phyloP scores from a whole-genome alignment of 768 basidiomycete species.

The Boletus subparvulus region DNA sequence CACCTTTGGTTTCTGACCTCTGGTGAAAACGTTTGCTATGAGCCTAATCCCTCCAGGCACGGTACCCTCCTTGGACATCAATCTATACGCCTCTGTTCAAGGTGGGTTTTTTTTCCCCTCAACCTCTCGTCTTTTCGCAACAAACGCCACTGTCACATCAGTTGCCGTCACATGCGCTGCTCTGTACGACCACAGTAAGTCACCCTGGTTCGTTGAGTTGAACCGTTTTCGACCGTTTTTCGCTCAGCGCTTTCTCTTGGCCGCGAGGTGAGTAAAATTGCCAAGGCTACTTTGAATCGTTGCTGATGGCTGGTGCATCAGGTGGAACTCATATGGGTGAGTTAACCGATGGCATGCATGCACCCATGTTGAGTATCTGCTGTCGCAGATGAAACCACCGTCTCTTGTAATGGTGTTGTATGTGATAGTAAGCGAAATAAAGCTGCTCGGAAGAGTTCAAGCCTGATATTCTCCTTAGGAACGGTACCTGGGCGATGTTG shows the following conservation, averaged over 20 bases:
- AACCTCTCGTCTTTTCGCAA: background rate
- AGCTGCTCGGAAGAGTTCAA: background rate
- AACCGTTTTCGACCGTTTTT: background rate
- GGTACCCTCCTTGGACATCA: background rate
- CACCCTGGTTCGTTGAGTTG: background rate
- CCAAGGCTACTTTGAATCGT: background rate
- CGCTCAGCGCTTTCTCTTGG: constrained; percentile 23
- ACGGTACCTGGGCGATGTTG: constrained; percentile 31
- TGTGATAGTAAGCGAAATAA: constrained; percentile 19
- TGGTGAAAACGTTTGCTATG: constrained; percentile 15
- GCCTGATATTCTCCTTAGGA: constrained; percentile 20
- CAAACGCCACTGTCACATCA: constrained; percentile 10
- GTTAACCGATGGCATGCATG: background rate
- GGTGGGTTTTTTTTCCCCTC: constrained; percentile 8
- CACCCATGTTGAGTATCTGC: background rate
- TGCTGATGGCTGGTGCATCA: constrained; percentile 5
- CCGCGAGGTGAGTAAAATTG: constrained; percentile 26
- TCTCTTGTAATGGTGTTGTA: constrained; percentile 29
- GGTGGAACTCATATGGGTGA: constrained; percentile 35
- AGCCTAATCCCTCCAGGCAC: constrained; percentile 20
- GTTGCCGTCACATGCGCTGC: constrained; percentile 30
- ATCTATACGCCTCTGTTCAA: constrained; percentile 23
- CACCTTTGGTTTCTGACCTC: background rate
- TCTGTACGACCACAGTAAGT: constrained; percentile 31
- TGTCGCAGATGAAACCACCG: constrained; percentile 23